Conservation (phyloP, 306 rosid genomes). For the Prunus mongolica region DNA sequence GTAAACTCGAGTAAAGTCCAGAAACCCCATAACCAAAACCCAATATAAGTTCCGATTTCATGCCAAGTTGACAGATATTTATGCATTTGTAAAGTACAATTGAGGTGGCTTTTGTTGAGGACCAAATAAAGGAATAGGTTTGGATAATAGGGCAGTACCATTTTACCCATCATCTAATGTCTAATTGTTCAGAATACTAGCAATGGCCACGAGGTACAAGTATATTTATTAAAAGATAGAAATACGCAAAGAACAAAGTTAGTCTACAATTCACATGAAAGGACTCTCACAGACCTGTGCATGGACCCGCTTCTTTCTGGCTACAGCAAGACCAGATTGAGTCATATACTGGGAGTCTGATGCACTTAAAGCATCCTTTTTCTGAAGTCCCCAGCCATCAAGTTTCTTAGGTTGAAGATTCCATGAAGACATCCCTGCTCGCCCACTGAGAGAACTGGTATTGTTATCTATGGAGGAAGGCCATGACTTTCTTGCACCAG, state of each 20-base stretch:
- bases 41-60: not conserved
- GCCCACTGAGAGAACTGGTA: slow-evolving; percentile 46
- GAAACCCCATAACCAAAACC: not conserved
- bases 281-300: slow-evolving; percentile 51
- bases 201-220: not conserved
- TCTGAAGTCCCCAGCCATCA: slow-evolving; percentile 55
- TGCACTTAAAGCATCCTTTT: slow-evolving; percentile 68
- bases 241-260: not conserved
- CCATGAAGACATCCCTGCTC: slow-evolving; percentile 61
- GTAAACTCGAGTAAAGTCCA: slow-evolving; percentile 2
- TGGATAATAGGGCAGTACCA: not conserved
- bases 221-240: not conserved
- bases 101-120: not conserved
- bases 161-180: slow-evolving; percentile 13
- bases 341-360: slow-evolving; percentile 58
- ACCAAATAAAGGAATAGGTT: not conserved
- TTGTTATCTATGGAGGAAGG: slow-evolving; percentile 55
- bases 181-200: slow-evolving; percentile 6
- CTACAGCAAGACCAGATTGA: slow-evolving; percentile 66
- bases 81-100: not conserved
- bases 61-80: slow-evolving; percentile 3
- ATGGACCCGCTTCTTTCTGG: slow-evolving; percentile 83
- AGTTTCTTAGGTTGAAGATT: slow-evolving; percentile 52
- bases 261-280: slow-evolving; percentile 7
- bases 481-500: slow-evolving; percentile 69